Evolutionary conservation across 2,329 filamentous ascomycete genomes (phyloP), one percentile per base, ranked within the genome.

Genomic region (Calonectria pseudoturangicola): DNA sequence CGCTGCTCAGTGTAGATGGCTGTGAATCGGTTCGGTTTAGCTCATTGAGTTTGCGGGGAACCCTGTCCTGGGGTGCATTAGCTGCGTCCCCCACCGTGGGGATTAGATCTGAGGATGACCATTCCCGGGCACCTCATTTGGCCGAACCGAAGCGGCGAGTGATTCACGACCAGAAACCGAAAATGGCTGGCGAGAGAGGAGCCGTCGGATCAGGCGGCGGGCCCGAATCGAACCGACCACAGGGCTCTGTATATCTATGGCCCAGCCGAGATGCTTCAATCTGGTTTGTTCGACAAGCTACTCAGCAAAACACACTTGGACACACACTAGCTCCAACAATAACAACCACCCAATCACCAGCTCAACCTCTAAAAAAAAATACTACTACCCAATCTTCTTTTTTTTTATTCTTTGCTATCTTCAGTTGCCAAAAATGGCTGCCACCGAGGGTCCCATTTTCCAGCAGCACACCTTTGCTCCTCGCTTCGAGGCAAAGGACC

Each of bases 401-500:
- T 43, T 8, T 16, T 39, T 30, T 5, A 21, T 21, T 21, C 21
- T 21, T 47, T 18, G 27, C 16, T 10, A 41, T 18, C 21, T 25
- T 16, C 30, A 48, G 30, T 51, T n/a, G 33, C 28, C 45, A 39
- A 50, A 43, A 62, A 68, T 68, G 64, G 64, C 76, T 13, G 47
- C 72, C 63, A 64, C 65, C 43, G 45, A 66, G 33, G 74, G 74
- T 48, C 65, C 74, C 30, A 18, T 68, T 13, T 13, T 68, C 30
- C 66, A 68, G 66, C 54, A 68, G 51, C 74, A 75, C 28, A 77
- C 76, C 27, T 75, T 77, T 60, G 76, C 72, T 27, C 65, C 76
- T 45, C 76, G 60, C 13, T 77, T 73, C 48, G 76, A 77, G 70
- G 77, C 76, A 45, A 77, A 77, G 66, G 76, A 77, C 48, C 60